phyloP scores from a whole-genome alignment of 306 rosid genomes.

The Prosopis cineraria region DNA sequence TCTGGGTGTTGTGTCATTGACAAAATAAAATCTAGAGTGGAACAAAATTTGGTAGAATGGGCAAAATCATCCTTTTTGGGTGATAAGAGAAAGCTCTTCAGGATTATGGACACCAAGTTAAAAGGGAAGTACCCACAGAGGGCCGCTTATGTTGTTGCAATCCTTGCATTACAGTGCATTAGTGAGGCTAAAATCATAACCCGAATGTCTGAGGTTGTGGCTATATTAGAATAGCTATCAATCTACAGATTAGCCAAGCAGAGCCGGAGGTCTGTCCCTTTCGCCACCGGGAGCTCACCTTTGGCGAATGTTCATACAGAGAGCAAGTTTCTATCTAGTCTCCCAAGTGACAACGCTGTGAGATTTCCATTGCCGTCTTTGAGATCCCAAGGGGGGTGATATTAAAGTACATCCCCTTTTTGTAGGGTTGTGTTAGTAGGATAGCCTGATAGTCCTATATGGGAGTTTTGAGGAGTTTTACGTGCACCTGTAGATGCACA shows the following conservation, averaged over 20 bases:
- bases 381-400: conserved; percentile 12
- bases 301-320: conserved; percentile 8
- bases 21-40: conserved; percentile 58
- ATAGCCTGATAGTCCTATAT: conserved; percentile 7
- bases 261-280: conserved; percentile 33
- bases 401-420: conserved; percentile 14
- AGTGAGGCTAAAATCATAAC: conserved; percentile 75
- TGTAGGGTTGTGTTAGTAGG: conserved; percentile 26
- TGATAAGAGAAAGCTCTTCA: conserved; percentile 73
- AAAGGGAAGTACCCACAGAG: conserved; percentile 86
- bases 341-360: conserved; percentile 28
- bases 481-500: neutral
- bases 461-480: conserved; percentile 22
- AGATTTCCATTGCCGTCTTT: conserved; percentile 7
- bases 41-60: conserved; percentile 84
- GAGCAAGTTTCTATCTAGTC: neutral
- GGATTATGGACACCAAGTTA: conserved; percentile 91
- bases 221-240: conserved; percentile 66
- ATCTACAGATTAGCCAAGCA: conserved; percentile 45
- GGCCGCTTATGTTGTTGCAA: conserved; percentile 68
- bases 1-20: conserved; percentile 83
- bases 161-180: conserved; percentile 68
- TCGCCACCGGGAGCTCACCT: conserved; percentile 30
- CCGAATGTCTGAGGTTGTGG: conserved; percentile 73
- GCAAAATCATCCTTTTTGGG: conserved; percentile 68